Evolutionary conservation across 208 protist species (phyloP).

Genomic region (Wallacemonas sp.): DNA sequence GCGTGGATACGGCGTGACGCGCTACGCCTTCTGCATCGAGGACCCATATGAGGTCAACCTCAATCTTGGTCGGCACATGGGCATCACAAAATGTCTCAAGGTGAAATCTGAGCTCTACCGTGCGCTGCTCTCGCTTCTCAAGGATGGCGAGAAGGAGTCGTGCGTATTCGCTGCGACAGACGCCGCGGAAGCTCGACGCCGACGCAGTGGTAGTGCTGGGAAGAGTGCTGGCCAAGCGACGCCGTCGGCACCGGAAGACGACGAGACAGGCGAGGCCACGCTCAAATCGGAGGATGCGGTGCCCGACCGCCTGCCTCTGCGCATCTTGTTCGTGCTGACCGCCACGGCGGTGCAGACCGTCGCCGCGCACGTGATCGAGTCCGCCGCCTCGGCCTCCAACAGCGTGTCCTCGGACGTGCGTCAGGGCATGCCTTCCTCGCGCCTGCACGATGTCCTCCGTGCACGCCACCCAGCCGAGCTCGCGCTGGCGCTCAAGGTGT

Average conservation of each 20-base stretch:
- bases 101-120: conserved; percentile 80
- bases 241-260: not conserved
- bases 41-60: conserved; percentile 91
- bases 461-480: conserved; percentile 36
- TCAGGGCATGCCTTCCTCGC: not conserved
- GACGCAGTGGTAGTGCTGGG: too few relatives aligned
- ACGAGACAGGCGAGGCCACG: conserved; percentile 14
- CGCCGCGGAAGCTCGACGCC: conserved; percentile 1
- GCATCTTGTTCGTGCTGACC: conserved; percentile 50
- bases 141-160: conserved; percentile 59
- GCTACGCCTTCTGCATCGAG: conserved; percentile 89
- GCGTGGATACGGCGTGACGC: conserved; percentile 31
- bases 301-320: conserved; percentile 31
- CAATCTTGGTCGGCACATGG: conserved; percentile 86
- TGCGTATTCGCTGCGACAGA: conserved; percentile 71
- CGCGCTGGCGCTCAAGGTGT: conserved; percentile 56
- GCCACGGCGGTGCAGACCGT: conserved; percentile 38
- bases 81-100: conserved; percentile 81
- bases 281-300: not conserved
- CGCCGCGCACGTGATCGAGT: not conserved
- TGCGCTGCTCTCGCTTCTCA: conserved; percentile 74
- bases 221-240: too few relatives aligned
- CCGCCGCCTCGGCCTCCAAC: not conserved
- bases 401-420: not conserved
- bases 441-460: not conserved